Evolutionary conservation across 2,329 filamentous ascomycete species (phyloP).

Genomic region (Aspergillus ochraceus): DNA sequence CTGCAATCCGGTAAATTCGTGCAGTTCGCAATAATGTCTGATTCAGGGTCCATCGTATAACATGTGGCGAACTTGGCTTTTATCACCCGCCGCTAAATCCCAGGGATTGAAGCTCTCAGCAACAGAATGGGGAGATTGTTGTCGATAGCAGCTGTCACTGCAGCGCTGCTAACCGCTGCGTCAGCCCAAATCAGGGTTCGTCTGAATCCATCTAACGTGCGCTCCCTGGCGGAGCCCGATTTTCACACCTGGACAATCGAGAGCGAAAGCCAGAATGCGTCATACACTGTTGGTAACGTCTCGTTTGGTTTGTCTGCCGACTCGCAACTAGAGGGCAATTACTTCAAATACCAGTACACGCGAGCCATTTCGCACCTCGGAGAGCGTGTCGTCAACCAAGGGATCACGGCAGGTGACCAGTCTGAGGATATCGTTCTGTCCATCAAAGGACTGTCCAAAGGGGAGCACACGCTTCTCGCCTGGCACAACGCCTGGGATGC

Average conservation of each 20-base stretch:
- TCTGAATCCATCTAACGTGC: conserved; percentile 3
- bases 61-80: too few relatives aligned
- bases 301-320: conserved; percentile 1
- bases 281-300: neutral
- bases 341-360: conserved; percentile 13
- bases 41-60: too few relatives aligned
- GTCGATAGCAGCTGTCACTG: neutral
- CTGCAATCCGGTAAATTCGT: neutral
- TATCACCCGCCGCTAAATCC: too few relatives aligned
- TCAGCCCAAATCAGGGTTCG: conserved; percentile 7
- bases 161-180: neutral
- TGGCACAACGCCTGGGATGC: conserved; percentile 13
- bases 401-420: conserved; percentile 3
- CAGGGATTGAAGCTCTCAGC: neutral
- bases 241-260: conserved; percentile 7
- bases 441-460: conserved; percentile 1
- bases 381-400: conserved; percentile 11
- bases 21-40: neutral
- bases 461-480: conserved; percentile 7
- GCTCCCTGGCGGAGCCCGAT: conserved; percentile 4
- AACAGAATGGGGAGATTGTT: neutral
- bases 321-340: conserved; percentile 9
- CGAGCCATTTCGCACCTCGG: conserved; percentile 9
- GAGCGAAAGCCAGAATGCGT: conserved; percentile 5
- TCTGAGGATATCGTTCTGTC: conserved; percentile 5